Evolutionary conservation across 805 yeast genomes (phyloP), one percentile per base, ranked within the genome.

Genomic region (Wickerhamomyces sydowiorum): DNA sequence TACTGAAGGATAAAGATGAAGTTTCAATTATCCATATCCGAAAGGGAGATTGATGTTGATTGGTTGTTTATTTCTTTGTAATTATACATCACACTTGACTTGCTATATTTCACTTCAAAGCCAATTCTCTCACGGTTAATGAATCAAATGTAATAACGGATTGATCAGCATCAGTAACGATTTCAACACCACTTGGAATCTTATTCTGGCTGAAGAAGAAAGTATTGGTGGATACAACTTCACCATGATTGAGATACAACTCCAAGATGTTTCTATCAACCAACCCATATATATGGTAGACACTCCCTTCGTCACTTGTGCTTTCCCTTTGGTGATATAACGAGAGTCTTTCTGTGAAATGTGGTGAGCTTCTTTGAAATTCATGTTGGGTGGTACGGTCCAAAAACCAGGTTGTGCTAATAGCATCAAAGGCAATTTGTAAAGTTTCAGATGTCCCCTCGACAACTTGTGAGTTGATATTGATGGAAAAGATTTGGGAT

Each of bases 191-290:
- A 17, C 54, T 41, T 12, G 54, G 44, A 33, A 41, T 35, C 32
- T 46, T 42, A 13, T 50, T 51, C 14, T 51, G 48, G 15, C 48
- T 43, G 40, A 58, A 46, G 51, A 61, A 62, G 50, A 61, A 62
- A 4, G 56, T 47, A 46, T 60, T 54, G 9, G 67, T 62, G 17
- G 54, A 47, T 7, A 56, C 47, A 17, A 43, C 37, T 7, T 56
- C 47, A 20, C 65, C 65, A 37, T 61, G 51, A 42, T 60, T 60
- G 49, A 60, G 57, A 47, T 48, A 61, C 18, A 61, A 31, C 43
- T 61, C 67, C n/a, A 59, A 21, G 36, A 61, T 50, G 40, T 59
- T 59, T 38, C 51, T 50, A 47, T 62, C 66, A 27, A 59, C 48
- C 18, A 62, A 43, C 36, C 64, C 65, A 30, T 51, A 49, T 6